Evolutionary conservation across 768 basidiomycete species (phyloP), one percentile per base, ranked within the genome.

Genomic region (Chalciporus sphaerocephalus): DNA sequence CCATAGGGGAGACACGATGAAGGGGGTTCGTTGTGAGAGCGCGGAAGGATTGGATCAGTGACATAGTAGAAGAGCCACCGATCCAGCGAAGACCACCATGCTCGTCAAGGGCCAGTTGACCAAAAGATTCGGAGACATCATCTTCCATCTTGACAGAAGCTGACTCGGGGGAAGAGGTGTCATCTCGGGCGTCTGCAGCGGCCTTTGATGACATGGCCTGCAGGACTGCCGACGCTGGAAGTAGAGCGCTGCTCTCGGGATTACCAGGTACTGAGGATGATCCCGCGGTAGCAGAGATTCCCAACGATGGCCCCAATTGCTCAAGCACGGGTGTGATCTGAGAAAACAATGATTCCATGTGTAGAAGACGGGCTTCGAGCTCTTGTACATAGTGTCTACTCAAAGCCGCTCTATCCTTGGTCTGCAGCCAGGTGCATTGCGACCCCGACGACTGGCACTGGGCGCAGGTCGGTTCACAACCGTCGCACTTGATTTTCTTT

Each of bases 401-500:
- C 52, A 92, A 70, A 5, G 90, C 90, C 18, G 90, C 90, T 58
- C 90, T 81, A 67, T 92, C 90, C 69, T 90, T 92, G 6, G 90
- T 92, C 68, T 92, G 90, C 34, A 91, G 72, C 90, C 90, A 92
- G 35, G 86, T 88, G 60, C 90, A 92, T 55, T 82, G 79, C 1
- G 86, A 84, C 37, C 80, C 81, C 6, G 87, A 85, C 34, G 79
- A 69, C 15, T 78, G 62, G 60, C 90, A 92, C 59, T 92, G 90
- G 0, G 87, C 84, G 56, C 90, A 92, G 10, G 83, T 85, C 11
- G 90, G 90, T 61, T 92, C 90, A 57, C 73, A 78, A 53, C 90
- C 90, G 69, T 92, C 90, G 67, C 90, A 92, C 65, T 92, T 92
- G 63, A 92, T 91, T 76, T 92, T 92, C 79, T 92, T 92, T 54